Evolutionary conservation across 148 eudicot genomes (phyloP).

Genomic region (Cornus controversa): DNA sequence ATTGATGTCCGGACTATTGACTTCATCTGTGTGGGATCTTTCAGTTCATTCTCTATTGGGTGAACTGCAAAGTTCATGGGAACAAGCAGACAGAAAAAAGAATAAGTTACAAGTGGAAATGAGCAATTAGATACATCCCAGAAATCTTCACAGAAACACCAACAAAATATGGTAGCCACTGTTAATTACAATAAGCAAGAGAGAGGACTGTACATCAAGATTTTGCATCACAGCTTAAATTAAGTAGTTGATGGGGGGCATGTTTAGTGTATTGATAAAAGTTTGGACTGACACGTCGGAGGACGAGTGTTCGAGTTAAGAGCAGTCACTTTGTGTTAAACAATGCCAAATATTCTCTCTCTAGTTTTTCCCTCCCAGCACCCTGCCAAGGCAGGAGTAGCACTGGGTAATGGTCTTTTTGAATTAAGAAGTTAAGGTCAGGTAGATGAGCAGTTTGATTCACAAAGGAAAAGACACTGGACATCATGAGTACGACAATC

Average conservation of each 20-base stretch:
- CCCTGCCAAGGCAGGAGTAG: no score
- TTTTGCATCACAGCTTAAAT: neutral
- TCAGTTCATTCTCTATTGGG: constrained; percentile 72
- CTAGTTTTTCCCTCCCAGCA: no score
- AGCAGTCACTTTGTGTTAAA: no score
- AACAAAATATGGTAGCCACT: neutral
- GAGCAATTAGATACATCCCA: neutral
- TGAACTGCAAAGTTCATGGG: constrained; percentile 47
- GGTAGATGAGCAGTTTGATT: neutral
- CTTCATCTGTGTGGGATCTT: constrained; percentile 61
- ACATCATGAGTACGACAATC: neutral
- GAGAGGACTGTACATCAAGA: neutral
- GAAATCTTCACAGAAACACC: neutral
- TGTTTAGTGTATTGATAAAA: no score
- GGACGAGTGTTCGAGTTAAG: no score
- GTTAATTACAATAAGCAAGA: neutral
- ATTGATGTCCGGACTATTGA: constrained; percentile 58
- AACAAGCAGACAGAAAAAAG: neutral
- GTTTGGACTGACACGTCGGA: no score
- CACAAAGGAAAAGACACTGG: neutral
- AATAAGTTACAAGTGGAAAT: neutral
- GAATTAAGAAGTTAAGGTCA: neutral
- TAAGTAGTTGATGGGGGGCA: neutral
- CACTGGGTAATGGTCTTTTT: no score
- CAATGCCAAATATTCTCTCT: no score